phyloP scores from a whole-genome alignment of 441 rosid genomes.

The Sinapis alba region DNA sequence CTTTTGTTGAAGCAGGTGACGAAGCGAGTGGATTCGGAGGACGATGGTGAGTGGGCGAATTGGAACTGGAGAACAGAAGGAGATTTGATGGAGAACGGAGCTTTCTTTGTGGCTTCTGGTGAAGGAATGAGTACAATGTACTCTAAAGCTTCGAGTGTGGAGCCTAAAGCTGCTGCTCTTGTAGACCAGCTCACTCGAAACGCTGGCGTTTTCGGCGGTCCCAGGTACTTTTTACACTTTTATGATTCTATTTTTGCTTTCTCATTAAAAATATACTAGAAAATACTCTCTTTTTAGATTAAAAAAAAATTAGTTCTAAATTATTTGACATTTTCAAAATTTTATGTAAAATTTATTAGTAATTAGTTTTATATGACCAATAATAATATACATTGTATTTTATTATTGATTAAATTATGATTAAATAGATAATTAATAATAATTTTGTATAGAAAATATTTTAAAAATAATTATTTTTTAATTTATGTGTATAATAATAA shows the following conservation, averaged over 20 bases:
- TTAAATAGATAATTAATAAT: too few relatives aligned
- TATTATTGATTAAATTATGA: too few relatives aligned
- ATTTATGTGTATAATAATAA: too few relatives aligned
- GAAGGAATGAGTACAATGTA: constrained; percentile 60
- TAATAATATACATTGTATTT: too few relatives aligned
- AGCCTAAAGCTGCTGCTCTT: constrained; percentile 65
- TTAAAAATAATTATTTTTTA: too few relatives aligned
- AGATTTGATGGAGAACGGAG: constrained; percentile 88
- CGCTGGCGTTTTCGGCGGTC: constrained; percentile 78
- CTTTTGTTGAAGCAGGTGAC: constrained; percentile 62
- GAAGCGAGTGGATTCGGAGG: constrained; percentile 87
- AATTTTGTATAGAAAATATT: too few relatives aligned
- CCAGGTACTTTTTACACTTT: constrained; percentile 51
- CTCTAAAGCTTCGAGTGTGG: constrained; percentile 76
- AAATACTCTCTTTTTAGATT: too few relatives aligned
- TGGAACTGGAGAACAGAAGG: constrained; percentile 98
- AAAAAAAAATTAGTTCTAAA: too few relatives aligned
- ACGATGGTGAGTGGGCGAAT: constrained; percentile 71
- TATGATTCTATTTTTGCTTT: not conserved
- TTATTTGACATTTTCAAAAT: too few relatives aligned
- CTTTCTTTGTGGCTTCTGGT: constrained; percentile 92
- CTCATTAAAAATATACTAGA: not conserved
- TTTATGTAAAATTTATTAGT: too few relatives aligned
- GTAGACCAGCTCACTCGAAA: constrained; percentile 70
- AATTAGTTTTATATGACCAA: too few relatives aligned